These are phyloP conservation scores for Murraya koenigii DNA, from an alignment of 345 rosid genomes.

Conservation along the genomic window DNA sequence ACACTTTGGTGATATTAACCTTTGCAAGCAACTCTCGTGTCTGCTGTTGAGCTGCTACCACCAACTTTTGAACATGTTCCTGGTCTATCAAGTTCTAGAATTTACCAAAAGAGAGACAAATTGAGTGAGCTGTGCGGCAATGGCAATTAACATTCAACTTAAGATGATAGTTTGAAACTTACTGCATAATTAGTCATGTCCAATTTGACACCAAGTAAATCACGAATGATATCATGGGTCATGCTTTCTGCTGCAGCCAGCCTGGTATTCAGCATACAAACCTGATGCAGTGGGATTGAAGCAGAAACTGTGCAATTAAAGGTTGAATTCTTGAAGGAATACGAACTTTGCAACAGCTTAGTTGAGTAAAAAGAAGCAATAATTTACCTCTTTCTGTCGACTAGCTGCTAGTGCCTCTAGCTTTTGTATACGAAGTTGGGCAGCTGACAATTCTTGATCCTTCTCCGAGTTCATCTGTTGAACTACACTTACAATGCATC, in stretches of 20 bases:
- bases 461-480: slow-evolving; percentile 84
- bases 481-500: slow-evolving; percentile 83
- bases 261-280: slow-evolving; percentile 67
- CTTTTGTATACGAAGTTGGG: slow-evolving; percentile 67
- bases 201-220: slow-evolving; percentile 83
- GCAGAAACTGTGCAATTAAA: slow-evolving; percentile 7
- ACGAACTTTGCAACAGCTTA: not conserved
- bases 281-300: slow-evolving; percentile 40
- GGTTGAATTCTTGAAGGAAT: not conserved
- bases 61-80: slow-evolving; percentile 61
- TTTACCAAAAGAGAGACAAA: slow-evolving; percentile 13
- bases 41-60: slow-evolving; percentile 67
- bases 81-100: slow-evolving; percentile 76
- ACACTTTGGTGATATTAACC: slow-evolving; percentile 36
- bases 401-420: slow-evolving; percentile 54
- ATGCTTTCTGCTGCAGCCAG: slow-evolving; percentile 94
- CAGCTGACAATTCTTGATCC: slow-evolving; percentile 69
- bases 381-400: slow-evolving; percentile 76
- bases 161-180: slow-evolving; percentile 27
- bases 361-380: not conserved
- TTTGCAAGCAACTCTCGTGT: slow-evolving; percentile 60
- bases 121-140: slow-evolving; percentile 10
- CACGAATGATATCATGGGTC: slow-evolving; percentile 95
- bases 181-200: slow-evolving; percentile 89
- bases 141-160: slow-evolving; percentile 2